Conservation (phyloP, 495 filamentous ascomycete genomes). For the Neurospora sp. region DNA sequence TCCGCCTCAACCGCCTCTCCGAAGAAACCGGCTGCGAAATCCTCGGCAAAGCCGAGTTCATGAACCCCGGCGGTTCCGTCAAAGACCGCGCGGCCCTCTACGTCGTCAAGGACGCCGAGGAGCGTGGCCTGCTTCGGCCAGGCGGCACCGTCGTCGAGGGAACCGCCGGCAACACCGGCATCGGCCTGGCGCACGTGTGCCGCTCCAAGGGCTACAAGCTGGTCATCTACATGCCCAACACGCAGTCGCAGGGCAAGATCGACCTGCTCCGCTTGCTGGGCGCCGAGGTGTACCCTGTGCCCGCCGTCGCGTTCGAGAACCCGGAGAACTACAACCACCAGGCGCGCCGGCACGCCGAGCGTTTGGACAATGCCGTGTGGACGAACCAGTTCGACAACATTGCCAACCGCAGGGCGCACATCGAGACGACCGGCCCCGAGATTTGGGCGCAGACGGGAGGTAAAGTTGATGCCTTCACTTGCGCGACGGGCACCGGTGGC, state of each 20-base stretch:
- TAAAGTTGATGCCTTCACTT: constrained; percentile 86
- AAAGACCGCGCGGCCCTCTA: constrained; percentile 96
- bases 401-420: constrained; percentile 86
- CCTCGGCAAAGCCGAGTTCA: constrained; percentile 95
- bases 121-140: constrained; percentile 65
- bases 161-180: constrained; percentile 95
- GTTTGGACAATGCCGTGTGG: constrained; percentile 85
- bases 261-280: constrained; percentile 85
- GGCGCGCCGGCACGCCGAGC: constrained; percentile 77
- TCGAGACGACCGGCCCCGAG: constrained; percentile 95
- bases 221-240: constrained; percentile 99
- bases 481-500: constrained; percentile 85
- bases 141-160: constrained; percentile 95
- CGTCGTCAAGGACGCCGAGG: constrained; percentile 88
- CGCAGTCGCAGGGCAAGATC: constrained; percentile 95
- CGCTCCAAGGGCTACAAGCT: constrained; percentile 85
- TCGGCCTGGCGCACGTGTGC: constrained; percentile 95
- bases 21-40: constrained; percentile 89
- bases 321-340: constrained; percentile 97
- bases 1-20: constrained; percentile 79
- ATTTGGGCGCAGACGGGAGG: constrained; percentile 92
- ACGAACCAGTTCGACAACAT: constrained; percentile 98
- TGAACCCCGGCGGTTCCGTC: constrained; percentile 92
- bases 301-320: constrained; percentile 92
- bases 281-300: constrained; percentile 97